Evolutionary conservation across 495 filamentous ascomycete species (phyloP).

Genomic region (Xylaria telfairii): DNA sequence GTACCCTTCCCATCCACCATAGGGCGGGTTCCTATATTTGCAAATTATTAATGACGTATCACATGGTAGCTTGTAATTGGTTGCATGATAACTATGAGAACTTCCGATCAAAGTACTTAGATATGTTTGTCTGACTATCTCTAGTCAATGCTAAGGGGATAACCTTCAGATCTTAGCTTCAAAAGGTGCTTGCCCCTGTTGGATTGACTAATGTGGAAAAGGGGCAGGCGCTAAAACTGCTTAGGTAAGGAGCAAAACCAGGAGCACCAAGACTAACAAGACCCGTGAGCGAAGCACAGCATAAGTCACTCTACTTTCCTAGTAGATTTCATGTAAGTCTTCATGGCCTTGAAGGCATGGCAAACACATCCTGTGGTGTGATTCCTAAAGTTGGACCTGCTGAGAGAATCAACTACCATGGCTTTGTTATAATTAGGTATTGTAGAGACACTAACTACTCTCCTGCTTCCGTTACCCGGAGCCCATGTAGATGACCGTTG

Average conservation of each 20-base stretch:
- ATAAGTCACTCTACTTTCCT: not conserved
- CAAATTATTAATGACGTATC: too few species aligned
- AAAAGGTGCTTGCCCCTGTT: not conserved
- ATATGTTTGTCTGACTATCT: not conserved
- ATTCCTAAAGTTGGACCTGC: not conserved
- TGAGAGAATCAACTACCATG: not conserved
- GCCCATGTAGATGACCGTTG: not conserved
- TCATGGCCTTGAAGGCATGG: not conserved
- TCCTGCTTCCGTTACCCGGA: too few species aligned
- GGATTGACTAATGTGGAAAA: not conserved
- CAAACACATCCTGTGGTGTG: not conserved
- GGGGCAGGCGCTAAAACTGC: not conserved
- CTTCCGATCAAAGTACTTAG: too few species aligned
- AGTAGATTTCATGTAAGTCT: too few species aligned
- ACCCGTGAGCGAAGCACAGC: not conserved
- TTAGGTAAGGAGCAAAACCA: not conserved
- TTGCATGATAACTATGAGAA: too few species aligned
- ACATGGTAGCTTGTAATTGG: too few species aligned
- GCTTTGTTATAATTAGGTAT: too few species aligned
- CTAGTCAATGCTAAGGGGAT: not conserved
- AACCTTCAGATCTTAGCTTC: not conserved
- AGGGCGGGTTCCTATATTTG: too few species aligned
- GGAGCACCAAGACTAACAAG: not conserved
- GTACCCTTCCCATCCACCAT: too few species aligned
- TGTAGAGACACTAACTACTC: too few species aligned